phyloP scores from a whole-genome alignment of 345 rosid species.

The Erodium maritimum region DNA sequence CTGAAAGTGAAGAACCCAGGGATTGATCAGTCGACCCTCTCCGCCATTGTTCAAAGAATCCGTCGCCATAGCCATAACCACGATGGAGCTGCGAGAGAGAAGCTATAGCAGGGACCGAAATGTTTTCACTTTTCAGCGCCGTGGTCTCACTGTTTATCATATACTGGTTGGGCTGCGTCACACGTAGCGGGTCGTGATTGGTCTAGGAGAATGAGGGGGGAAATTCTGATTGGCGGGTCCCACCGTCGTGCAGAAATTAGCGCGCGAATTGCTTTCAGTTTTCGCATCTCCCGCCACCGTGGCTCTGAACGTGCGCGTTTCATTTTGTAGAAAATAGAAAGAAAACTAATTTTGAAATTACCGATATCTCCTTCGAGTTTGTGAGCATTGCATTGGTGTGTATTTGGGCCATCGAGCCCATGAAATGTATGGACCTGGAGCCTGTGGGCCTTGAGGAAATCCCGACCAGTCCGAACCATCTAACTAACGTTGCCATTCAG shows the following conservation, averaged over 20 bases:
- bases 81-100: background rate
- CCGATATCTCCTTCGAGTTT: background rate
- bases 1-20: conserved; percentile 72
- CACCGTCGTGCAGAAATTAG: background rate
- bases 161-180: background rate
- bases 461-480: too few species aligned
- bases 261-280: background rate
- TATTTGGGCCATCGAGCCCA: too few species aligned
- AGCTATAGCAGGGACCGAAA: background rate
- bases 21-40: conserved; percentile 19
- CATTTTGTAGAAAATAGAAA: too few species aligned
- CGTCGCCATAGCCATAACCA: background rate
- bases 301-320: background rate
- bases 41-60: background rate
- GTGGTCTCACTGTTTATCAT: background rate
- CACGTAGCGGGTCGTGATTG: background rate
- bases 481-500: too few species aligned
- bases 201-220: background rate
- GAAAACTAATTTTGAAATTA: background rate
- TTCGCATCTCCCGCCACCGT: background rate
- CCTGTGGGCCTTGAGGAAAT: too few species aligned
- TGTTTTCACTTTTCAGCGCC: background rate
- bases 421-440: too few species aligned
- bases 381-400: too few species aligned
- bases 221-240: background rate